Evolutionary conservation across 1,139 yeast genomes (phyloP).

Genomic region (Hansenula anomala): DNA sequence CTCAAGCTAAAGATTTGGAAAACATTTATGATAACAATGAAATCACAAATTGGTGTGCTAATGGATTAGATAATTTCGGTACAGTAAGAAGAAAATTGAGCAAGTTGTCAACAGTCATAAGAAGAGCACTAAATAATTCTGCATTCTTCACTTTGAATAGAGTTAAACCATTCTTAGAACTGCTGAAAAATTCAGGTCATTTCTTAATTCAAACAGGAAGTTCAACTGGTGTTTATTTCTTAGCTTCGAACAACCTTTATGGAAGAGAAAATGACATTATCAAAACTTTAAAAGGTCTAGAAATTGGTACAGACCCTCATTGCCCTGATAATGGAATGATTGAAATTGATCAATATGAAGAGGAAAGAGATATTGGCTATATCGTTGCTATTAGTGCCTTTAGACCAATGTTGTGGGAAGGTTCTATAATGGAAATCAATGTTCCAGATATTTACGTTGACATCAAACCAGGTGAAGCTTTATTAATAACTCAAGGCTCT

Average conservation of each 20-base stretch:
- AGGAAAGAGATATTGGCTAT: constrained; percentile 49
- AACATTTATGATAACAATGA: constrained; percentile 47
- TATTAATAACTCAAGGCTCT: constrained; percentile 67
- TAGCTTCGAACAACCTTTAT: constrained; percentile 32
- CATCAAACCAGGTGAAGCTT: constrained; percentile 63
- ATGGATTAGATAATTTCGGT: constrained; percentile 80
- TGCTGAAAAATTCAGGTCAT: constrained; percentile 62
- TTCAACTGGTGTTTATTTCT: constrained; percentile 51
- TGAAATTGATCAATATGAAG: constrained; percentile 22
- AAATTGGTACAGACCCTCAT: constrained; percentile 31
- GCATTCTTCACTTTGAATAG: constrained; percentile 62
- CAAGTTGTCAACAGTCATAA: constrained; percentile 66
- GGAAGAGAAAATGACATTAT: constrained; percentile 32
- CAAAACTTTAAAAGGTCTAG: constrained; percentile 28
- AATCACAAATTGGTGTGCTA: constrained; percentile 73
- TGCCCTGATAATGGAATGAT: constrained; percentile 13
- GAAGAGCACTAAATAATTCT: constrained; percentile 73
- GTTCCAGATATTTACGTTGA: constrained; percentile 33
- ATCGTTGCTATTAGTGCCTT: constrained; percentile 73
- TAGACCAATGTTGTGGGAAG: constrained; percentile 91
- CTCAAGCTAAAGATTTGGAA: constrained; percentile 68
- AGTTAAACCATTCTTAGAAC: constrained; percentile 49
- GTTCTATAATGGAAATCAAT: constrained; percentile 60
- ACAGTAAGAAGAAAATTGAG: constrained; percentile 80
- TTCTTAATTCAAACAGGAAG: constrained; percentile 74